These are phyloP conservation scores for Echium plantagineum DNA, from an alignment of 257 asterid species.

Conservation along the genomic window DNA sequence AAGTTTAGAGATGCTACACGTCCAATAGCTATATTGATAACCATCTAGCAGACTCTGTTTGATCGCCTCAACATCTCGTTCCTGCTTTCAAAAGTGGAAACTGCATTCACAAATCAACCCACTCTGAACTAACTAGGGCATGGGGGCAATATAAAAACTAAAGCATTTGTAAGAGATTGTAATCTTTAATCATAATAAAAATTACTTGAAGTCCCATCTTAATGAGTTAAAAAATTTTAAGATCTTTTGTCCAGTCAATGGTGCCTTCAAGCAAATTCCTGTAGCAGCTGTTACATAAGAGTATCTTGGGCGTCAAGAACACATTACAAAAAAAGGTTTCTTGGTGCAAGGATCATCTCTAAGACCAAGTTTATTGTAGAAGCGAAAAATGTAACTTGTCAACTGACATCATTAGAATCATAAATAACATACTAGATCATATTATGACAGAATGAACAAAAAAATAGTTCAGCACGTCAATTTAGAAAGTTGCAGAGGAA, in stretches of 20 bases:
- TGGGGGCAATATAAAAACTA: not conserved
- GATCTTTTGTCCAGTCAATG: too few relatives aligned
- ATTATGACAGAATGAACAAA: not conserved
- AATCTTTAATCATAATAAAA: not conserved
- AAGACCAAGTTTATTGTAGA: not conserved
- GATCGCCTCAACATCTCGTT: conserved; percentile 72
- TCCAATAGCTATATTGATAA: conserved; percentile 81
- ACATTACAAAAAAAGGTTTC: not conserved
- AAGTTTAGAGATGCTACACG: conserved; percentile 76
- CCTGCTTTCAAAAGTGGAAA: conserved; percentile 40
- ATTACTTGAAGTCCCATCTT: not conserved
- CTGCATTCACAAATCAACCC: conserved; percentile 4
- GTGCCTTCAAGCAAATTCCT: too few relatives aligned
- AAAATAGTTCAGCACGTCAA: not conserved
- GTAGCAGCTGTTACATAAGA: too few relatives aligned
- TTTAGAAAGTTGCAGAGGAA: not conserved
- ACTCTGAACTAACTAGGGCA: not conserved
- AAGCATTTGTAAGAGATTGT: not conserved
- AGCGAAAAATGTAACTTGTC: not conserved
- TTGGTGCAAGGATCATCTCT: not conserved
- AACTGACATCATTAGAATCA: not conserved
- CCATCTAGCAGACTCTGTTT: conserved; percentile 58
- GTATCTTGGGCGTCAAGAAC: too few relatives aligned
- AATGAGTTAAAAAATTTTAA: not conserved
- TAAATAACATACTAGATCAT: too few relatives aligned